These are phyloP conservation scores for Fusarium sp. DNA, from an alignment of 2,329 filamentous ascomycete genomes.

Conservation along the genomic window DNA sequence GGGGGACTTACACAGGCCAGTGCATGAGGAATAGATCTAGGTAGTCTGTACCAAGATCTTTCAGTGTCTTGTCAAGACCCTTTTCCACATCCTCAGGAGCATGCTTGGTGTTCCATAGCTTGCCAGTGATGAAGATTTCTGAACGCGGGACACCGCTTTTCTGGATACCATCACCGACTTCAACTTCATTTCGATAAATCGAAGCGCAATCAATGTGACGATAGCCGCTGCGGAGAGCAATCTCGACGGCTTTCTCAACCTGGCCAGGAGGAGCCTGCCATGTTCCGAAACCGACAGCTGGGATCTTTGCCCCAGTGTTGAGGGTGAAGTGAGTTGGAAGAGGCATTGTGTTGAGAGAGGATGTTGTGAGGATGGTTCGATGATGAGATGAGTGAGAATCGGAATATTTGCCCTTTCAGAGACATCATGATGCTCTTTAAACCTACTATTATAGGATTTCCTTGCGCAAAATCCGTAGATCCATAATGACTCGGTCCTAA, in stretches of 20 bases:
- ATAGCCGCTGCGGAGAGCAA: constrained; percentile 57
- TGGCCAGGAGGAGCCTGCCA: constrained; percentile 68
- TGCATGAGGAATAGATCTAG: constrained; percentile 51
- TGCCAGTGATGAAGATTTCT: constrained; percentile 66
- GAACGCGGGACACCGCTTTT: constrained; percentile 52
- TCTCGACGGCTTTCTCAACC: constrained; percentile 53
- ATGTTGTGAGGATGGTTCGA: background rate
- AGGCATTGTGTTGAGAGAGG: constrained; percentile 14
- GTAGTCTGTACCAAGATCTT: constrained; percentile 61
- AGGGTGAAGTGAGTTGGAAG: constrained; percentile 59
- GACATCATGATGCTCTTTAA: background rate
- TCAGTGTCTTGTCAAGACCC: constrained; percentile 59
- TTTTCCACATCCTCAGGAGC: constrained; percentile 58
- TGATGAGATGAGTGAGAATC: background rate
- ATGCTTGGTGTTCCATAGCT: constrained; percentile 70
- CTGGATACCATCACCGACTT: constrained; percentile 55
- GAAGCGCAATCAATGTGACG: constrained; percentile 60
- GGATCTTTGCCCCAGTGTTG: constrained; percentile 80
- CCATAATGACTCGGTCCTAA: background rate
- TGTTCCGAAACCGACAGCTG: constrained; percentile 78
- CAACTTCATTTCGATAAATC: constrained; percentile 57
- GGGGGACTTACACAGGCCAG: constrained; percentile 3
- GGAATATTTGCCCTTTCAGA: background rate
- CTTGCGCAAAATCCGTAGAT: background rate
- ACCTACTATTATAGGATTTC: background rate